Base-by-base conservation (phyloP, 2,329 filamentous ascomycete species). In the Pestalotiopsis sp. region DNA sequence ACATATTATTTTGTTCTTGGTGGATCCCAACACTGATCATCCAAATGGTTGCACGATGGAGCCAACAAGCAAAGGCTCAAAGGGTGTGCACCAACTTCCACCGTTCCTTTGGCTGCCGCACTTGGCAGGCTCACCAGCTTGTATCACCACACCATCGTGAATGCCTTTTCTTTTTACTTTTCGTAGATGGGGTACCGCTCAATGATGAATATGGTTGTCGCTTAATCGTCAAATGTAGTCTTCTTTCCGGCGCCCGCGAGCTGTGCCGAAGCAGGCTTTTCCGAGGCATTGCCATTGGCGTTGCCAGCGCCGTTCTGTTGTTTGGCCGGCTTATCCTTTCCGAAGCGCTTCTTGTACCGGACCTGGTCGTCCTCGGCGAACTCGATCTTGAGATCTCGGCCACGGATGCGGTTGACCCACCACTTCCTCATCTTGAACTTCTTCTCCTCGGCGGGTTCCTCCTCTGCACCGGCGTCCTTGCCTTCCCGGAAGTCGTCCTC, bases 321-420 rank as follows among this genome's bases (percentile, higher is more conserved):
- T 70, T 79, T 80, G 71, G 81, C 83, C 23, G 83, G 85, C 39
- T 86, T 87, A 56, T 91, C 91, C 80, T 95, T 95, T 72, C 93
- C 92, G 77, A 92, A 98, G 1, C 96, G 90, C 86, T 98, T 99
- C 84, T 95, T 95, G 81, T 99, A 99, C 69, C 96, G 86, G 41
- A 90, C 89, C 74, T 93, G 90, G 69, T 95, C 90, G 80, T 98
- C 96, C 82, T 99, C 96, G 23, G 96, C 96, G 75, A 95, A 94
- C 80, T 99, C 95, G 79, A 96, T 90, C 78, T 95, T 93, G 73
- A 99, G 85, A 71, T 90, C 87, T 38, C 96, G 89, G 36, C 95
- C 94, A 65, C 92, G 85, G 68, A 98, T 87, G 75, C 90, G 89
- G 82, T 97, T 97, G 72, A 98, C 91, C 88, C 94, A 97, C 87